These are phyloP conservation scores for Metrosideros polymorpha DNA, from an alignment of 441 rosid species.

Conservation along the genomic window DNA sequence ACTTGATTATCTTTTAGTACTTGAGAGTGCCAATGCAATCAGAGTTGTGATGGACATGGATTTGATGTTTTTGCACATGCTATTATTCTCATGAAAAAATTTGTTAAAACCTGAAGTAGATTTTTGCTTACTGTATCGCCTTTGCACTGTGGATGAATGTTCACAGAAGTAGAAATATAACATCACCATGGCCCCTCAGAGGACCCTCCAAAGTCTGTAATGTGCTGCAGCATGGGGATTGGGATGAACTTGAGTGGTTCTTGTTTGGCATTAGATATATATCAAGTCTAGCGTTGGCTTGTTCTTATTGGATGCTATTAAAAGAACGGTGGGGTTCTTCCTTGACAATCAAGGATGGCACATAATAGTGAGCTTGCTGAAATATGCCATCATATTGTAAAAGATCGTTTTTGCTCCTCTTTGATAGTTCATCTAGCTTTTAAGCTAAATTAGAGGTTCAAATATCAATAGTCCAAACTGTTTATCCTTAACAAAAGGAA, in stretches of 20 bases:
- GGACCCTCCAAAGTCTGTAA: neutral
- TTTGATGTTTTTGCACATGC: neutral
- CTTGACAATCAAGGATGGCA: neutral
- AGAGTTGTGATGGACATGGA: neutral
- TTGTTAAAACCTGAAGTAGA: neutral
- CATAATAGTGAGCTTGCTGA: neutral
- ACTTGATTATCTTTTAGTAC: neutral
- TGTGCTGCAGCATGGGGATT: neutral
- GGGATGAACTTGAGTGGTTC: neutral
- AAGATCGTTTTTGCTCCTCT: neutral
- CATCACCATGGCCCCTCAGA: neutral
- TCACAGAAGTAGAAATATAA: neutral
- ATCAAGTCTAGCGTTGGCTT: neutral
- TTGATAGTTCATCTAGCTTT: neutral
- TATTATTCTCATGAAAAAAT: neutral
- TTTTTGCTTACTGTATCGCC: neutral
- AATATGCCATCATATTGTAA: neutral
- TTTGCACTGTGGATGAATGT: neutral
- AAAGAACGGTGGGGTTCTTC: neutral
- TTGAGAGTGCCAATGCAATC: neutral
- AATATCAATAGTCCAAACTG: neutral
- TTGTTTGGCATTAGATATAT: neutral
- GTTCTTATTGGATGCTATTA: neutral
- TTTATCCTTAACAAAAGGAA: neutral
- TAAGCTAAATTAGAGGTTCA: neutral